Evolutionary conservation across 805 yeast species (phyloP).

Genomic region (Wickerhamomyces alni): DNA sequence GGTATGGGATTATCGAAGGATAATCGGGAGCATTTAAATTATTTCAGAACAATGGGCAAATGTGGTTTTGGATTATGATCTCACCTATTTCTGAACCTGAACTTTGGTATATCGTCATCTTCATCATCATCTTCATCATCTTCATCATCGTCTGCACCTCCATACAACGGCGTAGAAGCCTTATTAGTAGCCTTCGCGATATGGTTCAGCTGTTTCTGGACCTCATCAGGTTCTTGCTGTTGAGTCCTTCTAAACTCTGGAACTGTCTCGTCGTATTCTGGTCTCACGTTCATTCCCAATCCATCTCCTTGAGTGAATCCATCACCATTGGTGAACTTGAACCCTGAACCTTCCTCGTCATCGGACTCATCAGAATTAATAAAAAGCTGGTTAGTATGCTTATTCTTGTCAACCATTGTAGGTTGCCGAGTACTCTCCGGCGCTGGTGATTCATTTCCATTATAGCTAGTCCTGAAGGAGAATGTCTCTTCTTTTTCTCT

Average conservation of each 20-base stretch:
- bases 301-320: constrained; percentile 14
- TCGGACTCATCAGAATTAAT: constrained; percentile 10
- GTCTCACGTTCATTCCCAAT: constrained; percentile 17
- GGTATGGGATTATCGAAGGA: constrained; percentile 16
- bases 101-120: constrained; percentile 30
- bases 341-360: constrained; percentile 11
- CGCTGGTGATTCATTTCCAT: not conserved
- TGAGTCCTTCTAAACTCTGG: constrained; percentile 16
- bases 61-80: constrained; percentile 17
- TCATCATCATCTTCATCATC: constrained; percentile 23
- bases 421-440: constrained; percentile 1
- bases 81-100: constrained; percentile 23
- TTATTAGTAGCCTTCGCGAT: not conserved
- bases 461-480: not conserved
- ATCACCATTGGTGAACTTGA: constrained; percentile 13
- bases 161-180: not conserved
- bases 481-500: not conserved
- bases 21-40: constrained; percentile 22
- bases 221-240: not conserved
- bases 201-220: not conserved
- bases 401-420: not conserved
- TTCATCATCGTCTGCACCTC: constrained; percentile 2
- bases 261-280: constrained; percentile 3
- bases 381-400: no score
- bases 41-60: constrained; percentile 23